Evolutionary conservation across 306 rosid genomes (phyloP).

Genomic region (Lagenaria siceraria): DNA sequence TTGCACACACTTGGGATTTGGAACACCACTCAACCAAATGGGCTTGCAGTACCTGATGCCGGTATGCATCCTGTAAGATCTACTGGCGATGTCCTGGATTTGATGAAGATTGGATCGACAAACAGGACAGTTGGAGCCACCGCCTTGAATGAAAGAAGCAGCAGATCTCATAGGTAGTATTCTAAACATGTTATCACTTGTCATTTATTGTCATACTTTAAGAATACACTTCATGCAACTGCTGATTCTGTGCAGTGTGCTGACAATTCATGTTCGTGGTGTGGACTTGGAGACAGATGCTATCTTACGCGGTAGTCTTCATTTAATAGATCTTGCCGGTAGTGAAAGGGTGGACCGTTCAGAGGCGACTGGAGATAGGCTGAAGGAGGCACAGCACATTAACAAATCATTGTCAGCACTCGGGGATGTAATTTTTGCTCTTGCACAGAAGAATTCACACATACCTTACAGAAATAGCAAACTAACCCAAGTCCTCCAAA

Average conservation of each 20-base stretch:
- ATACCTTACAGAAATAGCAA: constrained; percentile 98
- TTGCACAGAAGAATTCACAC: constrained; percentile 77
- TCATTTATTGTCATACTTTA: constrained; percentile 8
- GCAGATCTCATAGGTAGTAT: constrained; percentile 90
- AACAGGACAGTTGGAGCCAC: constrained; percentile 94
- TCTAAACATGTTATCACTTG: not conserved
- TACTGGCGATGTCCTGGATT: constrained; percentile 67
- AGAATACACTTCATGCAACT: not conserved
- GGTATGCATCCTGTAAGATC: constrained; percentile 83
- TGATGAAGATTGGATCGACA: constrained; percentile 59
- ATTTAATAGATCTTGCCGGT: constrained; percentile 96
- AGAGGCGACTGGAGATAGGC: constrained; percentile 97
- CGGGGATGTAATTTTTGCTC: constrained; percentile 95
- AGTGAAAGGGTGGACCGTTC: constrained; percentile 98
- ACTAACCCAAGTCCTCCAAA: constrained; percentile 95
- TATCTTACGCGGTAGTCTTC: constrained; percentile 74
- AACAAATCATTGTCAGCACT: constrained; percentile 93
- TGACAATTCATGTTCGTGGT: constrained; percentile 91
- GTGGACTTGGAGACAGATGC: constrained; percentile 70
- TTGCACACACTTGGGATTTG: constrained; percentile 99
- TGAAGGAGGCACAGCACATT: constrained; percentile 98
- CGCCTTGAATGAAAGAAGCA: constrained; percentile 90
- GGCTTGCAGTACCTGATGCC: constrained; percentile 97
- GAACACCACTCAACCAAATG: constrained; percentile 89
- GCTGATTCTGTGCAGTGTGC: constrained; percentile 47